Percentiles rank a stretch among this genome's conserved stretches.
Conservation (phyloP, 345 rosid genomes). For the Syzygium jambos region DNA sequence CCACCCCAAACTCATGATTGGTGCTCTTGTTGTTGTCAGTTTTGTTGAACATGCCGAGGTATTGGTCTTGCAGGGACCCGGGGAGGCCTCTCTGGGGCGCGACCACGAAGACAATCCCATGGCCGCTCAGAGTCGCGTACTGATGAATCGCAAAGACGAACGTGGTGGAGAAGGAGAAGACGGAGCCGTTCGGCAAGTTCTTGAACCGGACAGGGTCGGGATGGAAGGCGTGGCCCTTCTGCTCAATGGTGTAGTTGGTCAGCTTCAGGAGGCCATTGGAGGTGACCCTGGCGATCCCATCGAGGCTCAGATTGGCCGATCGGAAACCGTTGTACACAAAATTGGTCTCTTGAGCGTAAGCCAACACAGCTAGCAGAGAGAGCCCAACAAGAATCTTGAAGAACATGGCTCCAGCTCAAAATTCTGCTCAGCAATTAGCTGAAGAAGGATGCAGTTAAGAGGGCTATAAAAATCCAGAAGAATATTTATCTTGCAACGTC, state of each 20-base stretch:
- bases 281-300: too few species aligned
- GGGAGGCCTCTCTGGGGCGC: slow-evolving; percentile 42
- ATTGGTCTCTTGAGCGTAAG: too few species aligned
- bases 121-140: not conserved
- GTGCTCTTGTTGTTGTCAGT: slow-evolving; percentile 23
- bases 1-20: slow-evolving; percentile 35
- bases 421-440: too few species aligned
- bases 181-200: slow-evolving; percentile 16
- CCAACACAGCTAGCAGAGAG: too few species aligned
- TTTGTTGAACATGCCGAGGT: slow-evolving; percentile 39
- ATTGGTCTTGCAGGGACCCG: slow-evolving; percentile 22
- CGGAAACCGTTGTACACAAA: too few species aligned
- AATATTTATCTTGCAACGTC: too few species aligned
- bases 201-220: slow-evolving; percentile 21
- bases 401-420: too few species aligned
- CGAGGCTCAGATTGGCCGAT: too few species aligned
- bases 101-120: slow-evolving; percentile 34
- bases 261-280: too few species aligned
- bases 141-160: slow-evolving; percentile 50
- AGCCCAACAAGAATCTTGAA: too few species aligned
- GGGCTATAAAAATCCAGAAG: too few species aligned
- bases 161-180: slow-evolving; percentile 37
- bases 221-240: slow-evolving; percentile 43
- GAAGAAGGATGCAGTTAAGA: too few species aligned
- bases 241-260: slow-evolving; percentile 5